Evolutionary conservation across 345 rosid genomes (phyloP), one percentile per base, ranked within the genome.

Genomic region (Aurinia saxatilis): DNA sequence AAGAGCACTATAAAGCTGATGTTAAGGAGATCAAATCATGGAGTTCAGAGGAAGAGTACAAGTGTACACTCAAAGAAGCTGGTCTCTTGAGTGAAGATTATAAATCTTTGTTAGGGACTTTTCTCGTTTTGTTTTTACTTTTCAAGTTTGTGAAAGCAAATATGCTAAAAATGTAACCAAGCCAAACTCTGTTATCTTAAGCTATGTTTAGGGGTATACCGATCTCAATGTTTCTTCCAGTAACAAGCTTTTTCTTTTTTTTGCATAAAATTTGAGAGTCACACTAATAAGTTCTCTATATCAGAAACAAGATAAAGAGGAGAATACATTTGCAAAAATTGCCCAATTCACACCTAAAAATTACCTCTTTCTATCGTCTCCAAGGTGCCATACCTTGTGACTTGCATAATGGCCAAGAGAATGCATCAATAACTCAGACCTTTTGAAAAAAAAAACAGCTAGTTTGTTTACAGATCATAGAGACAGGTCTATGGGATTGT

Each of bases 401-500:
- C 57, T 19, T 54, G 37, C 27, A 29, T 37, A 45, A 35, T 42
- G 60, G 47, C 54, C 45, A 58, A 18, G 59, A 19, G 18, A n/a
- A n/a, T 35, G 35, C 33, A 59, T 59, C 21, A 12, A 33, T 33
- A 42, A 50, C 39, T 41, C 39, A n/a, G 29, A 68, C 54, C 30
- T 67, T 39, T n/a, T n/a, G n/a, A n/a, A n/a, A n/a, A n/a, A n/a
- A n/a, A 36, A 15, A 31, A 25, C 21, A 16, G 19, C 15, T 4
- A 14, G 6, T 10, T 39, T 17, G 14, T 39, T 7, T 12, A 35
- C 23, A 18, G 63, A 68, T 79, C 67, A 75, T 21, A 60, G 74
- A 17, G 71, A 37, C 48, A 72, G 63, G 14, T 78, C 87, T 30
- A 57, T 13, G 27, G 98, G 99, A 72, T 90, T 90, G 77, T 93